These are phyloP conservation scores for Elaphomyces granulatus DNA, from an alignment of 495 filamentous ascomycete species.

Conservation along the genomic window DNA sequence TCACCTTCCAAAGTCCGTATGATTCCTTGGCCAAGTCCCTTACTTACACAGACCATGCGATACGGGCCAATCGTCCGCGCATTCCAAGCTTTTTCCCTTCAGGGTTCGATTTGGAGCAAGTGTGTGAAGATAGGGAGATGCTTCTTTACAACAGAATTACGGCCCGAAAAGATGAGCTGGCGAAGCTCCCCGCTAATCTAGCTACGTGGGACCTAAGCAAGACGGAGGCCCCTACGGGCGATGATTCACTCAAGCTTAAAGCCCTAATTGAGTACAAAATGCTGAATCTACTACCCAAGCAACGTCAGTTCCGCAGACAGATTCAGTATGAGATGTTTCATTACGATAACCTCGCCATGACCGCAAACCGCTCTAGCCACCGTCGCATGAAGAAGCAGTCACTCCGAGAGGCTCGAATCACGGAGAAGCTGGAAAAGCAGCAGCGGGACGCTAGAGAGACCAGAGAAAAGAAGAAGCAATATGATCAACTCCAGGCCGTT, in stretches of 20 bases:
- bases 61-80: slow-evolving; percentile 54
- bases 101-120: slow-evolving; percentile 63
- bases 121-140: slow-evolving; percentile 72
- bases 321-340: slow-evolving; percentile 82
- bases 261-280: slow-evolving; percentile 88
- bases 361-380: slow-evolving; percentile 75
- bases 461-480: slow-evolving; percentile 91
- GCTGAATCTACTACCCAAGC: slow-evolving; percentile 67
- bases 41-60: slow-evolving; percentile 62
- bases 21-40: slow-evolving; percentile 43
- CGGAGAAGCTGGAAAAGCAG: slow-evolving; percentile 96
- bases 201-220: slow-evolving; percentile 68
- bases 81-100: slow-evolving; percentile 78
- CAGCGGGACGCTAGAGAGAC: slow-evolving; percentile 89
- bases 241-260: slow-evolving; percentile 75
- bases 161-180: slow-evolving; percentile 67
- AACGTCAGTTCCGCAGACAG: slow-evolving; percentile 68
- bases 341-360: slow-evolving; percentile 89
- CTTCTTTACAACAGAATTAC: slow-evolving; percentile 81
- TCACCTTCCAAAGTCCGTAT: slow-evolving; percentile 55
- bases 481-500: slow-evolving; percentile 67
- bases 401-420: slow-evolving; percentile 88
- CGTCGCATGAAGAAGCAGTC: slow-evolving; percentile 94
- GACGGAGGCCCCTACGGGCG: slow-evolving; percentile 50
- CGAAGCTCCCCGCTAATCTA: slow-evolving; percentile 65